Base-by-base conservation (phyloP, 495 filamentous ascomycete genomes). In the Sordaria brevicollis region DNA sequence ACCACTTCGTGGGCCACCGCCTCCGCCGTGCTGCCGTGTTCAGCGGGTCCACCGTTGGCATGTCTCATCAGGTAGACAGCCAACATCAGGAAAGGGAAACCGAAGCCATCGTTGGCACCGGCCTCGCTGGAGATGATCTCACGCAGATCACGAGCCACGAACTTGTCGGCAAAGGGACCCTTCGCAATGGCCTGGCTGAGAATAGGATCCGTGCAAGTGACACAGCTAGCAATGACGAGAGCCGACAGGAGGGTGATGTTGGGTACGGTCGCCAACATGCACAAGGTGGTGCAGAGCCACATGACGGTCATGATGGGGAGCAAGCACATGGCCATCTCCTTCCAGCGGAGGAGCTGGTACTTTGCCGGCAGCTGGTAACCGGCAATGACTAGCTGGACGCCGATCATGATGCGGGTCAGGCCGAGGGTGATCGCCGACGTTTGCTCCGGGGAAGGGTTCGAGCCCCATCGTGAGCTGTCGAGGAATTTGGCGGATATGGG, bases 301-400 rank as follows among this genome's bases (percentile, higher is more conserved):
- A 96, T 96, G 68, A 80, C 67, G n/a, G 87, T 87, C 93, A 96
- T 96, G 65, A 90, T 90, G 3, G 93, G 93, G 0, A 92, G 89
- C n/a, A 96, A 87, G 19, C 94, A 86, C 9, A 94, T 76, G 9
- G 86, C 79, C 62, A 97, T 80, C 68, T 88, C 88, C 74, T 88
- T 90, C 89, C 90, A 92, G 84, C 92, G 89, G 57, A 82, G 83
- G 76, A 83, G 81, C n/a, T 93, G 79, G 79, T 96, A 96, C 68
- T 89, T 91, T 71, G 88, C 91, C 4, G 93, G 93, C 8, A 97
- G 82, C 76, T 96, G 93, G 17, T 94, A 89, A 43, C 93, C 93
- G 10, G 92, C 92, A 35, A 96, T 84, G 36, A 96, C 91, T 31
- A 88, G 78, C 74, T 87, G 86, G 41, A 88, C 83, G 21, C 85